Evolutionary conservation across 768 basidiomycete genomes (phyloP).

Genomic region (Lentinus brumalis): DNA sequence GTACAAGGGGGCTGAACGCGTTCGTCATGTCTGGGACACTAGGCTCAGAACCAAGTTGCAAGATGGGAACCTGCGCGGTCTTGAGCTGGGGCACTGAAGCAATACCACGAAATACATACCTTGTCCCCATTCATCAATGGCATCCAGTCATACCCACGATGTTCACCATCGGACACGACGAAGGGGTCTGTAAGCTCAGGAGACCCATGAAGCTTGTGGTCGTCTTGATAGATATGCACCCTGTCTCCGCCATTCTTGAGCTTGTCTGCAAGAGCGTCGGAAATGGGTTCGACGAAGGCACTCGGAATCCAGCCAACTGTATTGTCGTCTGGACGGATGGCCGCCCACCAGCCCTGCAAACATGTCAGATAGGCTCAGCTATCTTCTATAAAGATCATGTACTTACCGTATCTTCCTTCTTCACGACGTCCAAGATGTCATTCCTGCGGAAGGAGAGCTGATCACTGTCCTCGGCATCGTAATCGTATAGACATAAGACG

Average conservation of each 20-base stretch:
- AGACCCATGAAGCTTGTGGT: slow-evolving; percentile 1
- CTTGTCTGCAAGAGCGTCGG: slow-evolving; percentile 51
- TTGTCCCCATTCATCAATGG: slow-evolving; percentile 22
- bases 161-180: slow-evolving; percentile 5
- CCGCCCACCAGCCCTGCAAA: slow-evolving; percentile 75
- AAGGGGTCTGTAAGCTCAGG: slow-evolving; percentile 15
- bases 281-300: slow-evolving; percentile 62
- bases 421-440: slow-evolving; percentile 69
- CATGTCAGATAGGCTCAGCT: not conserved
- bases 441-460: slow-evolving; percentile 65
- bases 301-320: slow-evolving; percentile 77
- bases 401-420: slow-evolving; percentile 55
- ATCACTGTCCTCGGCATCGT: slow-evolving; percentile 58
- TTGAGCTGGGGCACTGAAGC: not conserved
- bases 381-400: not conserved
- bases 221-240: slow-evolving; percentile 7
- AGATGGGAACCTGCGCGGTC: slow-evolving; percentile 8
- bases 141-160: slow-evolving; percentile 24
- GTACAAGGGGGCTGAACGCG: slow-evolving; percentile 20
- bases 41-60: slow-evolving; percentile 7
- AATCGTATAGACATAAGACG: slow-evolving; percentile 71
- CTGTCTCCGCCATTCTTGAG: slow-evolving; percentile 30
- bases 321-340: slow-evolving; percentile 54
- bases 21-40: not conserved
- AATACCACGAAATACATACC: slow-evolving; percentile 7